phyloP scores from a whole-genome alignment of 176 grass and related monocot species.

The Puya raimondii region DNA sequence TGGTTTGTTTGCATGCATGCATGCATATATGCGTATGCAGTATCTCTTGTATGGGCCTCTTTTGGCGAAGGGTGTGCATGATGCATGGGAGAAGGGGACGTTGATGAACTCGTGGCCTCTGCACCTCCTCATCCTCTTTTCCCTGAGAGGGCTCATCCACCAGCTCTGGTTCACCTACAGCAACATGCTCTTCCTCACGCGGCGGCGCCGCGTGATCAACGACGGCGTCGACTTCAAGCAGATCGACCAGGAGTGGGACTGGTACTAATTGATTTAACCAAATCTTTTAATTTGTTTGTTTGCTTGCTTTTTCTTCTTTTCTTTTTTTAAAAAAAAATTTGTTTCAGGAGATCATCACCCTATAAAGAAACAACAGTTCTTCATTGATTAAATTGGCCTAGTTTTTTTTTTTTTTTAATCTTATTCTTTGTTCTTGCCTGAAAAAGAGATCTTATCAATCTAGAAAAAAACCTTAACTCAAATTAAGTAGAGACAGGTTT shows the following conservation, averaged over 20 bases:
- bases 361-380: no score
- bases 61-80: constrained; percentile 35
- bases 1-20: background rate
- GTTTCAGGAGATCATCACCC: no score
- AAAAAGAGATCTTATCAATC: no score
- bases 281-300: no score
- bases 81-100: constrained; percentile 34
- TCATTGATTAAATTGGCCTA: no score
- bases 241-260: constrained; percentile 81
- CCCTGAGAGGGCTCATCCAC: constrained; percentile 46
- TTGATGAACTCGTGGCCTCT: constrained; percentile 48
- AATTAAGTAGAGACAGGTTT: no score
- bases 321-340: no score
- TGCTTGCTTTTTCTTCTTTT: no score
- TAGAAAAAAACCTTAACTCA: no score
- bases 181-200: constrained; percentile 87
- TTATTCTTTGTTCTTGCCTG: no score
- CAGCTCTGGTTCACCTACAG: constrained; percentile 78
- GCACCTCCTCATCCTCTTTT: constrained; percentile 50
- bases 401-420: no score
- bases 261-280: constrained; percentile 20
- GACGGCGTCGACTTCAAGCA: constrained; percentile 65
- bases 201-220: constrained; percentile 58
- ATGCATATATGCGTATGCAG: constrained; percentile 23
- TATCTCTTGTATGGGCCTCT: constrained; percentile 72